Evolutionary conservation across 2,329 filamentous ascomycete species (phyloP), one percentile per base, ranked within the genome.

Genomic region (Talaromyces albobiverticillius): DNA sequence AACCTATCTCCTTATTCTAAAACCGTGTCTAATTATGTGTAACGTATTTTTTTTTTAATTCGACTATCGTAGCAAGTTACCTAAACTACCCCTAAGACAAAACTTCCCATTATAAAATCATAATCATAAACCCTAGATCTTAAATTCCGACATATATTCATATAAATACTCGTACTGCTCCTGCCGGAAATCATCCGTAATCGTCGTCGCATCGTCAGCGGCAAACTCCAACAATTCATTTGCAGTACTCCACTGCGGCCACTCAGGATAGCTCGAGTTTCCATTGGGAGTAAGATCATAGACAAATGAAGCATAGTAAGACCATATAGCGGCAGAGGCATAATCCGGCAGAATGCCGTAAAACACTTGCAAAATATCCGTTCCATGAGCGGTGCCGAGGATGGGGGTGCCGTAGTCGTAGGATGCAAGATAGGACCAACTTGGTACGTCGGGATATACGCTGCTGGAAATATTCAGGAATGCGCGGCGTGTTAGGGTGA

Each of bases 391-490:
- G 0, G 88, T 92, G 16, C 90, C 89, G 0, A 93, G 69, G 46
- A 92, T 71, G 0, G 89, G 86, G 0, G 84, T 86, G 9, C 85
- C 85, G 65, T 86, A 83, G 73, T 87, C 71, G 71, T 92, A 92
- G 0, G 83, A 86, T 0, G 85, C 73, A 1, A 94, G 79, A 71
- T 91, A 94, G 0, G 86, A 89, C 88, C 88, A 94, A 1, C 77
- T 74, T 0, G 84, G 83, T 0, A 90, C 82, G 29, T 70, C 61
- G 0, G 85, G 84, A 58, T 83, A 78, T 11, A 74, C 71, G 1
- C 71, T 51, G 0, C 67, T 63, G 1, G 82, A 68, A 0, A 64
- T 55, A 11, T 77, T 64, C 20, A 94, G 79, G 67, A 89, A 85
- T 4, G 79, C 57, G 14, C 89, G 83, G 1, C 89, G 83, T 0